These are phyloP conservation scores for Sutorius australiensis DNA, from an alignment of 768 basidiomycete genomes.

Conservation along the genomic window DNA sequence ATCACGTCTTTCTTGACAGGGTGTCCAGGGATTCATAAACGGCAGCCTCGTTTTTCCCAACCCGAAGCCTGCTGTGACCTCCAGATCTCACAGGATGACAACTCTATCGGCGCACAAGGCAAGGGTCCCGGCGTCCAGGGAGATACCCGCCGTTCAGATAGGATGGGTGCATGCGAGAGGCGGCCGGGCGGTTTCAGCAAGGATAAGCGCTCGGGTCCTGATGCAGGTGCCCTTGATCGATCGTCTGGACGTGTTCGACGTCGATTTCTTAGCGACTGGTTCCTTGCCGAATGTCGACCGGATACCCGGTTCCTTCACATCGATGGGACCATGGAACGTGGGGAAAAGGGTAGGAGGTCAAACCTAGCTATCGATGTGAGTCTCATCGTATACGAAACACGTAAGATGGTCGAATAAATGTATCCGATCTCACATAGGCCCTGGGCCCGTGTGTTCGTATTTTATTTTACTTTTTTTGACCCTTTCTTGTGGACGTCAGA, in stretches of 20 bases:
- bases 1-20: neutral
- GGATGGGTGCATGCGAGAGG: neutral
- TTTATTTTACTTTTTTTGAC: neutral
- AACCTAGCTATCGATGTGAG: slow-evolving; percentile 5
- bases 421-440: neutral
- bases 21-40: neutral
- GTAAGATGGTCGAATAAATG: neutral
- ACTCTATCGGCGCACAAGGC: slow-evolving; percentile 18
- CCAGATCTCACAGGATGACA: slow-evolving; percentile 6
- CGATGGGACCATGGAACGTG: slow-evolving; percentile 12
- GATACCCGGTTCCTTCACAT: neutral
- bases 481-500: neutral
- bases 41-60: neutral
- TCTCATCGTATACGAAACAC: neutral
- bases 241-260: neutral
- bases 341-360: slow-evolving; percentile 11
- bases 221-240: too few species aligned
- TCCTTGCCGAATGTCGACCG: slow-evolving; percentile 3
- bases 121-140: neutral
- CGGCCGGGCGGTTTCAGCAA: neutral
- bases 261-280: neutral
- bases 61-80: neutral
- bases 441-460: too few species aligned
- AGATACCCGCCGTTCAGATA: slow-evolving; percentile 1
- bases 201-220: neutral